Evolutionary conservation across 192 early-diverging fungal genomes (phyloP).

Genomic region (Geranomyces variabilis): DNA sequence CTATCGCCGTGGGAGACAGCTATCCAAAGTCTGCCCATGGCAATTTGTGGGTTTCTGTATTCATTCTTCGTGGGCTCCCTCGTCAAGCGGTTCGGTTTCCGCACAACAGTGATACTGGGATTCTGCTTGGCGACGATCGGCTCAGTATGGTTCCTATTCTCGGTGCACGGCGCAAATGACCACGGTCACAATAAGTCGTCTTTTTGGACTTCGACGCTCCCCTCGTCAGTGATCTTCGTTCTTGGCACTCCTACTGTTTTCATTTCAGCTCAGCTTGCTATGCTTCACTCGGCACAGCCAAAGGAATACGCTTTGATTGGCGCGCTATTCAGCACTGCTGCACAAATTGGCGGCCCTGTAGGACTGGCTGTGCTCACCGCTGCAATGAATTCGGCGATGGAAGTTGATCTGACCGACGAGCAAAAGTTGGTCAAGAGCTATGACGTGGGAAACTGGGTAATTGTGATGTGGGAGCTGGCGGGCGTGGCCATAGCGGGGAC

Average conservation of each 20-base stretch:
- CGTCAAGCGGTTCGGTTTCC: not conserved
- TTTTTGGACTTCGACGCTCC: constrained; percentile 7
- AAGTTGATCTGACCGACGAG: not conserved
- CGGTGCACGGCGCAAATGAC: not conserved
- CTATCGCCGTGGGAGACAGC: constrained; percentile 7
- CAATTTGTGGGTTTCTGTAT: constrained; percentile 4
- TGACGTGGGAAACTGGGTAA: constrained; percentile 6
- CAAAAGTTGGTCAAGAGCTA: not conserved
- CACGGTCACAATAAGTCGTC: not conserved
- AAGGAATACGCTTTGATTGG: constrained; percentile 1
- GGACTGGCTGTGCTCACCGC: constrained; percentile 9
- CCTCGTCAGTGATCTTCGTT: not conserved
- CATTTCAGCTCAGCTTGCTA: constrained; percentile 14
- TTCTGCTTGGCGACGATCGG: constrained; percentile 3
- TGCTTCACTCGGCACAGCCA: not conserved
- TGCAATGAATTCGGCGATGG: not conserved
- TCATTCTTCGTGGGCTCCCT: constrained; percentile 9
- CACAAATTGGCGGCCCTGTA: constrained; percentile 5
- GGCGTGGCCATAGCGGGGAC: constrained; percentile 2
- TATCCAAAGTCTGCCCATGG: constrained; percentile 6
- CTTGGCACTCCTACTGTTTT: constrained; percentile 9
- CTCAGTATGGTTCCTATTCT: not conserved
- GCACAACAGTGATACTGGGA: not conserved
- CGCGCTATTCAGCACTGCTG: constrained; percentile 9
- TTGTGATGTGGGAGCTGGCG: constrained; percentile 1